These are phyloP conservation scores for Cavenderia fasciculata DNA, from an alignment of 78 protist genomes.

Conservation along the genomic window DNA sequence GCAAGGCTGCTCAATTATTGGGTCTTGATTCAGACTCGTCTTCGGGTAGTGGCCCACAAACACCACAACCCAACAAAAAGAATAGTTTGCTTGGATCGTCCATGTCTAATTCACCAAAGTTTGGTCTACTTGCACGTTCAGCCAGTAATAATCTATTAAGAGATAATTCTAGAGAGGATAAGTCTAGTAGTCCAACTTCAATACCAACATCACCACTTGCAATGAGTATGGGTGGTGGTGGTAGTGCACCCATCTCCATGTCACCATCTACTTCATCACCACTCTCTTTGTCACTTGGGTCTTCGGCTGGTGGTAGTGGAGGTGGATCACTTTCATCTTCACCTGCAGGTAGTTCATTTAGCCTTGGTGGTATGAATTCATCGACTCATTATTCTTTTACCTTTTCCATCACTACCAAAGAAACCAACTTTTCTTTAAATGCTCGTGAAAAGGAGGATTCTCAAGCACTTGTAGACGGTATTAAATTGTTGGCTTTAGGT, in stretches of 20 bases:
- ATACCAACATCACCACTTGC: not conserved
- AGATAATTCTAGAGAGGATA: not conserved
- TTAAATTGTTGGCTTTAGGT: constrained; percentile 21
- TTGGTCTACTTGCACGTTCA: constrained; percentile 59
- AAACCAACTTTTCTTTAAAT: constrained; percentile 36
- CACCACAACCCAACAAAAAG: too few relatives aligned
- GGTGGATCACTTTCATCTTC: not conserved
- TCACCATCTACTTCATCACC: constrained; percentile 1
- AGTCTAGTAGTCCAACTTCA: too few relatives aligned
- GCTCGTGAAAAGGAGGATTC: constrained; percentile 28
- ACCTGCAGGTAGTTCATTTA: too few relatives aligned
- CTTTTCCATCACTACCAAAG: constrained; percentile 1
- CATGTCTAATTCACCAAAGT: constrained; percentile 43
- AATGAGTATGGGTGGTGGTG: not conserved
- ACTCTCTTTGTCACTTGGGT: constrained; percentile 3
- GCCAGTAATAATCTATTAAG: constrained; percentile 47
- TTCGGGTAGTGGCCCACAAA: not conserved
- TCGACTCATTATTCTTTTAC: constrained; percentile 42
- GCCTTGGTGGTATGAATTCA: too few relatives aligned
- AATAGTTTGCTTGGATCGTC: not conserved
- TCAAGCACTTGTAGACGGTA: not conserved
- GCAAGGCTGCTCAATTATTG: constrained; percentile 44
- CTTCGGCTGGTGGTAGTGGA: not conserved
- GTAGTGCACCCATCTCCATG: not conserved
- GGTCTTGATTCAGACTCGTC: constrained; percentile 7